Conservation (phyloP, 352 stramenopile species). For the Pythium oligandrum region DNA sequence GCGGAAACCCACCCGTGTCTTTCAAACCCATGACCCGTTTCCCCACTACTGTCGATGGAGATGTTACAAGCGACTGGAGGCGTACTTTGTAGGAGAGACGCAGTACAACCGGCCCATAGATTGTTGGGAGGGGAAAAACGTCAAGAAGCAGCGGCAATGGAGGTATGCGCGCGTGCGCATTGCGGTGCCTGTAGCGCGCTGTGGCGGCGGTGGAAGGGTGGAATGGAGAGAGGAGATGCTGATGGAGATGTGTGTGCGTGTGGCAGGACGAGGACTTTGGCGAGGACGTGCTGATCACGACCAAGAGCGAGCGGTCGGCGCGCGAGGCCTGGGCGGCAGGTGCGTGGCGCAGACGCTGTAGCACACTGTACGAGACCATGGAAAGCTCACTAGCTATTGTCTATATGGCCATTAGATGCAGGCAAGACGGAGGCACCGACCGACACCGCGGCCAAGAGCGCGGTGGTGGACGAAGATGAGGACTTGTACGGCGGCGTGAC, state of each 20-base stretch:
- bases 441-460: slow-evolving; percentile 21
- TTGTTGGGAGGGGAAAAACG: no score
- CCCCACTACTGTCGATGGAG: no score
- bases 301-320: slow-evolving; percentile 11
- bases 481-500: slow-evolving; percentile 78
- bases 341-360: not conserved
- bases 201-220: not conserved
- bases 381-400: not conserved
- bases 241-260: slow-evolving; percentile 6
- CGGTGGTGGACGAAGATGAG: slow-evolving; percentile 47
- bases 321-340: slow-evolving; percentile 17
- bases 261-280: slow-evolving; percentile 75
- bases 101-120: not conserved
- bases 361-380: no score
- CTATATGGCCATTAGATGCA: not conserved
- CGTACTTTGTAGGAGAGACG: not conserved
- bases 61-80: not conserved
- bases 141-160: slow-evolving; percentile 6
- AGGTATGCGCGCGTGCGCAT: slow-evolving; percentile 9
- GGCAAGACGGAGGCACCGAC: not conserved
- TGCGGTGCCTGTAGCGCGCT: not conserved
- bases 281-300: slow-evolving; percentile 66
- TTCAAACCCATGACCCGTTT: no score
- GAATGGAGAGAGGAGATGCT: not conserved
- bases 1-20: not conserved